A percentile compares a stretch with the other conserved stretches of the same genome.
These are phyloP conservation scores for Porphyrellus cyaneotinctus DNA, from an alignment of 768 basidiomycete genomes.

Conservation along the genomic window DNA sequence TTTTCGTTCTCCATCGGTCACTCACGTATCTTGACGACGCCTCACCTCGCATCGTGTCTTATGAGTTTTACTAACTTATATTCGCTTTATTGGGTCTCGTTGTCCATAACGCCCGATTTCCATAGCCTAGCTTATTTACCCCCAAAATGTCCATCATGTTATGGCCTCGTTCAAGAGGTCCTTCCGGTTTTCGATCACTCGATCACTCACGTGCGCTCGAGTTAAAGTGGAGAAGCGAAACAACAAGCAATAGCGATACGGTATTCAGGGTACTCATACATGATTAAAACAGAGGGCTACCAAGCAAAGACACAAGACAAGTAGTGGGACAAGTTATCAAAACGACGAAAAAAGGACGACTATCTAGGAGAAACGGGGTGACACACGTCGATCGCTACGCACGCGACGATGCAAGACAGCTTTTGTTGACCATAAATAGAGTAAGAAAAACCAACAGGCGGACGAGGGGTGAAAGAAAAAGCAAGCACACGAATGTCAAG, in stretches of 20 bases:
- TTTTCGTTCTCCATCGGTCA: neutral
- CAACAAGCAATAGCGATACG: neutral
- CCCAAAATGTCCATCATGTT: no score
- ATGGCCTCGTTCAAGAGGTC: neutral
- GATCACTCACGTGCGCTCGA: no score
- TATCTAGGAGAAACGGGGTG: neutral
- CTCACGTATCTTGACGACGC: neutral
- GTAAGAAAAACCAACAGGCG: neutral
- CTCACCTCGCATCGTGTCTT: no score
- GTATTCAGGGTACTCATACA: conserved; percentile 1
- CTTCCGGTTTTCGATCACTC: no score
- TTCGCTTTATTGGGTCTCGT: neutral
- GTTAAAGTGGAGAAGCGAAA: no score
- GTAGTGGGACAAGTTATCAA: no score
- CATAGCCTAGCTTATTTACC: no score
- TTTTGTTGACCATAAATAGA: conserved; percentile 29
- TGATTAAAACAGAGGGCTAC: neutral
- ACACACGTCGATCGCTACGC: neutral
- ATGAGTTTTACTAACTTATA: neutral
- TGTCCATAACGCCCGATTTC: neutral
- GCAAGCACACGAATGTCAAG: conserved; percentile 6
- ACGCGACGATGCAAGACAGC: conserved; percentile 13
- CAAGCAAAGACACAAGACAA: neutral
- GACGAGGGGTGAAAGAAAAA: conserved; percentile 6
- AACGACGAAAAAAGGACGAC: neutral